These are phyloP conservation scores for Elongisporangium prolatum DNA, from an alignment of 352 stramenopile species.

Conservation along the genomic window DNA sequence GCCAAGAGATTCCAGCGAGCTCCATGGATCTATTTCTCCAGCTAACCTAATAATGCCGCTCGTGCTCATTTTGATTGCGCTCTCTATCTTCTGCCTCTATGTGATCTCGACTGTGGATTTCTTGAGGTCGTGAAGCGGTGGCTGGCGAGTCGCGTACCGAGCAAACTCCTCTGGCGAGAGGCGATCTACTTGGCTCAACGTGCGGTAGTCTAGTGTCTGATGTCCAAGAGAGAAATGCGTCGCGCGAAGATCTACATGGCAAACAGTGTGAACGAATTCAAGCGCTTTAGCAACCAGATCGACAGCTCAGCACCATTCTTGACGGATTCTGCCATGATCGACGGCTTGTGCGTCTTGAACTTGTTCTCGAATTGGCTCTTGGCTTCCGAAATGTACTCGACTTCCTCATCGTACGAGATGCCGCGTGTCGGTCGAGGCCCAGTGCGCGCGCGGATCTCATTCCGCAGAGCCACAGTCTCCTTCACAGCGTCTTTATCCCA, in stretches of 20 bases:
- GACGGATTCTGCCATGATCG: constrained; percentile 65
- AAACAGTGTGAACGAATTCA: constrained; percentile 1
- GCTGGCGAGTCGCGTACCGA: constrained; percentile 36
- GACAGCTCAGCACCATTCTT: constrained; percentile 62
- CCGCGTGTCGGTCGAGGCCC: constrained; percentile 43
- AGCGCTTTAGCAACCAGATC: neutral
- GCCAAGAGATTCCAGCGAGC: neutral
- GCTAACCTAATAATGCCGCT: neutral
- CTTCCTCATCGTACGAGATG: constrained; percentile 74
- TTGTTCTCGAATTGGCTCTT: constrained; percentile 75
- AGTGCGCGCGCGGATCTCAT: constrained; percentile 65
- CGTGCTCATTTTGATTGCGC: constrained; percentile 3
- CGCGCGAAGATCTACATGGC: constrained; percentile 51
- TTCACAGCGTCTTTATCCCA: constrained; percentile 52
- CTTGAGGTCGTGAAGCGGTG: constrained; percentile 53
- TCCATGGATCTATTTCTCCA: neutral
- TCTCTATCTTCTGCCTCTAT: constrained; percentile 3
- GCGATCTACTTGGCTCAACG: constrained; percentile 56
- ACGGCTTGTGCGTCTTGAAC: constrained; percentile 61
- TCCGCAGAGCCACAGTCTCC: constrained; percentile 52
- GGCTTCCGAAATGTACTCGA: constrained; percentile 73
- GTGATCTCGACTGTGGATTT: constrained; percentile 72
- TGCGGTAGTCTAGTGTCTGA: constrained; percentile 61
- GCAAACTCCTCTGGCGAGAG: constrained; percentile 55
- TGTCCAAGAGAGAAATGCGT: constrained; percentile 74